These are phyloP conservation scores for Fusarium metavorans DNA, from an alignment of 2,329 filamentous ascomycete species.

Conservation along the genomic window DNA sequence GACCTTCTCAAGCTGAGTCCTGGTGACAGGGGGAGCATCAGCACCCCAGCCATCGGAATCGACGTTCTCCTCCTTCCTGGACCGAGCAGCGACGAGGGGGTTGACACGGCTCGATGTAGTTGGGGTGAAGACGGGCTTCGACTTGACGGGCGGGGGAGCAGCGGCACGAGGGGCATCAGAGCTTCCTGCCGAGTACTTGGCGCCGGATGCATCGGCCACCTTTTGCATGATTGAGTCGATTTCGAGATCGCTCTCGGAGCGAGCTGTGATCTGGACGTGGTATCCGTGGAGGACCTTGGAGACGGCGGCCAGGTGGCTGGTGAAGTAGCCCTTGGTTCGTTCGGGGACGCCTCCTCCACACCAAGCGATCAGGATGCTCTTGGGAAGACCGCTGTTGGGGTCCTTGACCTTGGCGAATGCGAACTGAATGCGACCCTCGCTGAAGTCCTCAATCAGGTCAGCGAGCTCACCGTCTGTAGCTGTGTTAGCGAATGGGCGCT, in stretches of 20 bases:
- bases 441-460: slow-evolving; percentile 95
- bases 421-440: slow-evolving; percentile 95
- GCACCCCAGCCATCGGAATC: slow-evolving; percentile 94
- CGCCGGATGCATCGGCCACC: slow-evolving; percentile 91
- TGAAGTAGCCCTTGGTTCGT: slow-evolving; percentile 98
- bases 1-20: slow-evolving; percentile 91
- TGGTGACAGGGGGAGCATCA: slow-evolving; percentile 91
- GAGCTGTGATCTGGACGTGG: slow-evolving; percentile 96
- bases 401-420: slow-evolving; percentile 97
- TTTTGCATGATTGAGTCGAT: slow-evolving; percentile 92
- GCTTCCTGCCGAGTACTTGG: slow-evolving; percentile 86
- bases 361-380: slow-evolving; percentile 94
- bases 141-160: slow-evolving; percentile 77
- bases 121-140: slow-evolving; percentile 93
- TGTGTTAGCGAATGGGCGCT: slow-evolving; percentile 31
- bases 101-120: slow-evolving; percentile 70
- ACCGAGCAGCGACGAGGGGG: slow-evolving; percentile 74
- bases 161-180: slow-evolving; percentile 65
- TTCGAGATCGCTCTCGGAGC: slow-evolving; percentile 88
- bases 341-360: slow-evolving; percentile 99
- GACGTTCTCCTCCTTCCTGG: slow-evolving; percentile 68
- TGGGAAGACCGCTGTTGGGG: slow-evolving; percentile 88
- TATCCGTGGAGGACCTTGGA: slow-evolving; percentile 96
- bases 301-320: slow-evolving; percentile 89
- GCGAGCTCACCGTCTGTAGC: slow-evolving; percentile 85